Percentiles rank a stretch among this genome's conserved stretches.
phyloP scores from a whole-genome alignment of 306 rosid species.

The Fragaria nilgerrensis region DNA sequence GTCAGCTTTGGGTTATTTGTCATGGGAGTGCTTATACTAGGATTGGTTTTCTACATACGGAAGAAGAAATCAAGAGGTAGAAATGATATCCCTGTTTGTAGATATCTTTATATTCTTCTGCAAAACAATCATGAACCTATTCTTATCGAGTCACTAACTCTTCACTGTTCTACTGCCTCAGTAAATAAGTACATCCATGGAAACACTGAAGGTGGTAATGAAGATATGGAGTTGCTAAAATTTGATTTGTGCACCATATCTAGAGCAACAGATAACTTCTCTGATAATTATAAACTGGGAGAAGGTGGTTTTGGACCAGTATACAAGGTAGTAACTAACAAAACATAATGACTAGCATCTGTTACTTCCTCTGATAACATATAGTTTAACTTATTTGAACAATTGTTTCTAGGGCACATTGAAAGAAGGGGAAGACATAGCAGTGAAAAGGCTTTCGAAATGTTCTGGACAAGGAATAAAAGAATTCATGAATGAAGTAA shows the following conservation, averaged over 20 bases:
- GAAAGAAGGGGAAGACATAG: slow-evolving; percentile 41
- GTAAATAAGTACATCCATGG: neutral
- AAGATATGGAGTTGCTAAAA: slow-evolving; percentile 37
- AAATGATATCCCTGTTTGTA: neutral
- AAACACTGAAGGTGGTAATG: neutral
- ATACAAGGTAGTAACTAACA: slow-evolving; percentile 27
- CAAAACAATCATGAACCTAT: neutral
- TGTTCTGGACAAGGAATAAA: slow-evolving; percentile 47
- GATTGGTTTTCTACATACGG: neutral
- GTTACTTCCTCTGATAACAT: neutral
- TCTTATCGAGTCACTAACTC: neutral
- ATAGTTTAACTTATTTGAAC: neutral
- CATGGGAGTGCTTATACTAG: neutral
- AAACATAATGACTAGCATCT: neutral
- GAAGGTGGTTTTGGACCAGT: slow-evolving; percentile 61
- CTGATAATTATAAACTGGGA: slow-evolving; percentile 33
- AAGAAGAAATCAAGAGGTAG: slow-evolving; percentile 1
- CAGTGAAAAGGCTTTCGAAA: slow-evolving; percentile 55
- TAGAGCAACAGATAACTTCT: slow-evolving; percentile 36
- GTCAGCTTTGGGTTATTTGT: neutral
- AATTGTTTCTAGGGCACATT: slow-evolving; percentile 40
- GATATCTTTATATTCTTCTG: no score
- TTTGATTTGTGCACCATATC: slow-evolving; percentile 29
- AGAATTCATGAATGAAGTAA: slow-evolving; percentile 59
- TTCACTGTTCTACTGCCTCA: neutral